Evolutionary conservation across 2,329 filamentous ascomycete genomes (phyloP).

Genomic region (Didymella pinodella): DNA sequence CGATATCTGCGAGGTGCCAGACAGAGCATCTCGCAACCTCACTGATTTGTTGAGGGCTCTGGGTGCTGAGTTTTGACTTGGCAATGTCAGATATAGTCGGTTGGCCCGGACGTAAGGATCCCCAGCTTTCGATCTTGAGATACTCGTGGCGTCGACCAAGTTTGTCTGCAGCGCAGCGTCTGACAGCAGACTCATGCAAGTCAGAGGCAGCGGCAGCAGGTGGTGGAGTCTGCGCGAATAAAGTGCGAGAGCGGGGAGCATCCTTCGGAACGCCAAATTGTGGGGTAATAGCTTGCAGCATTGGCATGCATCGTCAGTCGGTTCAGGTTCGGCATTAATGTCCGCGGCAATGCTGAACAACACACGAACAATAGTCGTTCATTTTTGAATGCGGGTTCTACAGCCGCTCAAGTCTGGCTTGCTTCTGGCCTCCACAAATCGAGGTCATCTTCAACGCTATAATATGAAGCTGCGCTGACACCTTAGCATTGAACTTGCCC

Average conservation of each 20-base stretch:
- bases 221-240: slow-evolving; percentile 33
- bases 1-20: not conserved
- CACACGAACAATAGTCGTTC: slow-evolving; percentile 1
- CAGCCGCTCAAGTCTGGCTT: too few species aligned
- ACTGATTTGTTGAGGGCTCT: not conserved
- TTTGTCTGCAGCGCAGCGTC: slow-evolving; percentile 17
- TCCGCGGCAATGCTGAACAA: slow-evolving; percentile 38
- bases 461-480: not conserved
- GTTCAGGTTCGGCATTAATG: slow-evolving; percentile 33
- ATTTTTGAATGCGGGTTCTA: not conserved
- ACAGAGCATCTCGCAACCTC: not conserved
- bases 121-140: not conserved
- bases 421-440: not conserved
- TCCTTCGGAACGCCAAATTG: slow-evolving; percentile 45
- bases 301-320: slow-evolving; percentile 31
- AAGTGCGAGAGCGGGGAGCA: slow-evolving; percentile 48
- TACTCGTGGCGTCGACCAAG: not conserved
- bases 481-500: not conserved
- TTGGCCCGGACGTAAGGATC: not conserved
- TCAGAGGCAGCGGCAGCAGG: slow-evolving; percentile 39
- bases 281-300: slow-evolving; percentile 48
- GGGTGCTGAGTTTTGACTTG: not conserved
- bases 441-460: not conserved
- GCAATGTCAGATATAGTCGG: not conserved
- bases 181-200: slow-evolving; percentile 40